A percentile compares a stretch with the other conserved stretches of the same genome.
These are phyloP conservation scores for Tylopilus sp. DNA, from an alignment of 768 basidiomycete species.

Conservation along the genomic window DNA sequence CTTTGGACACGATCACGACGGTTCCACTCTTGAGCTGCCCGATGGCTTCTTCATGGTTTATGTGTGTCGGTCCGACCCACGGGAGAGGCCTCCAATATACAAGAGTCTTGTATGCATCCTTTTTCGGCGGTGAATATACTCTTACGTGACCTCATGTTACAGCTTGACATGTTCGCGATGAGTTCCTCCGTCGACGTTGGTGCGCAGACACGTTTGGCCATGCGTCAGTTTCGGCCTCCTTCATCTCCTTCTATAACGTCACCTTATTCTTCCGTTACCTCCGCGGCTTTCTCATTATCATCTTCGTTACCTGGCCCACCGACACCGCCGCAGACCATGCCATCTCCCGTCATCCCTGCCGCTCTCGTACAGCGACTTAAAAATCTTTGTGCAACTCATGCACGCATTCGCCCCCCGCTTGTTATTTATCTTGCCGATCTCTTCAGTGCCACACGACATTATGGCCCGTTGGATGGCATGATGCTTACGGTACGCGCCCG, in stretches of 20 bases:
- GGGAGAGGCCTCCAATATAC: slow-evolving; percentile 64
- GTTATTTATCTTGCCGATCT: slow-evolving; percentile 68
- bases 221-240: slow-evolving; percentile 34
- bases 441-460: slow-evolving; percentile 71
- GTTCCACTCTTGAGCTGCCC: slow-evolving; percentile 39
- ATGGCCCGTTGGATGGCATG: slow-evolving; percentile 63
- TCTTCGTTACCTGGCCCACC: slow-evolving; percentile 21
- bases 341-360: slow-evolving; percentile 29
- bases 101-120: slow-evolving; percentile 55
- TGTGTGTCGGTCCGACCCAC: slow-evolving; percentile 61
- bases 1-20: slow-evolving; percentile 25
- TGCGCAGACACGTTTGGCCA: slow-evolving; percentile 32
- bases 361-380: slow-evolving; percentile 29
- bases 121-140: background rate
- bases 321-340: slow-evolving; percentile 19
- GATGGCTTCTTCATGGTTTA: slow-evolving; percentile 70
- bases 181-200: slow-evolving; percentile 58
- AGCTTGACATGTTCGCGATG: slow-evolving; percentile 82
- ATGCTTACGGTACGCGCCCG: slow-evolving; percentile 60
- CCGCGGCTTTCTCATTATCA: slow-evolving; percentile 22
- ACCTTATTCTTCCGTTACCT: slow-evolving; percentile 28
- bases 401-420: slow-evolving; percentile 49
- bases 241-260: slow-evolving; percentile 28
- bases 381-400: slow-evolving; percentile 30
- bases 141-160: slow-evolving; percentile 5